Conservation (phyloP, 345 rosid species). For the Rhizophora apiculata region DNA sequence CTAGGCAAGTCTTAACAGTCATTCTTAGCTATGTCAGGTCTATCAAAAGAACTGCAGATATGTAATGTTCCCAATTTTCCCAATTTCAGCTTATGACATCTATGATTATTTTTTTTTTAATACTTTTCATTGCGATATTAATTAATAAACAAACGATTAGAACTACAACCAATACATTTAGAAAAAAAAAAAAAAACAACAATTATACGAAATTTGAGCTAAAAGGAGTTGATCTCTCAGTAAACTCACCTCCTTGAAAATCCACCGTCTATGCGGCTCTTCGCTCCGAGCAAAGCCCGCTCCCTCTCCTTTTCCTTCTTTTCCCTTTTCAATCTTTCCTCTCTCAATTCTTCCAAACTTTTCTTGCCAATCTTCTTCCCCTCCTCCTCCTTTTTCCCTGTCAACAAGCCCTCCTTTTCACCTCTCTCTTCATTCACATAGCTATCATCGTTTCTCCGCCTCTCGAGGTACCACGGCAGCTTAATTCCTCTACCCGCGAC, state of each 20-base stretch:
- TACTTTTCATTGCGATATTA: too few relatives aligned
- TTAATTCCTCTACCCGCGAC: slow-evolving; percentile 92
- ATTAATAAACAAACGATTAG: too few relatives aligned
- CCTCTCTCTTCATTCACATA: slow-evolving; percentile 16
- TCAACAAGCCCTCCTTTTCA: slow-evolving; percentile 25
- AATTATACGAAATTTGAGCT: background rate
- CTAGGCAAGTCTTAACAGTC: too few relatives aligned
- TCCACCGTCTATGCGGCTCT: slow-evolving; percentile 44
- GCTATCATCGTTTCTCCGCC: slow-evolving; percentile 29
- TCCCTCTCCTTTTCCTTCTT: slow-evolving; percentile 70
- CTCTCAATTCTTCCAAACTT: slow-evolving; percentile 68
- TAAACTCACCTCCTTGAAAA: slow-evolving; percentile 47
- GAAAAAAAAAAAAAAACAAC: background rate
- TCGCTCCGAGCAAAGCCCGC: slow-evolving; percentile 46
- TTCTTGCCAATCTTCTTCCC: slow-evolving; percentile 57
- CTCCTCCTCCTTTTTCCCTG: slow-evolving; percentile 29
- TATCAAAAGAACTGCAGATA: too few relatives aligned
- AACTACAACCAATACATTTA: background rate
- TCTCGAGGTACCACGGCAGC: slow-evolving; percentile 88
- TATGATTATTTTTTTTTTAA: too few relatives aligned
- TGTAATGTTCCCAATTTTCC: too few relatives aligned
- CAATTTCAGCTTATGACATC: too few relatives aligned
- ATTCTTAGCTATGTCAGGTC: too few relatives aligned
- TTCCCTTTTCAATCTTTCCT: slow-evolving; percentile 76
- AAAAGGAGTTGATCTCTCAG: background rate